Evolutionary conservation across 768 basidiomycete genomes (phyloP).

Genomic region (Mycena rosella): DNA sequence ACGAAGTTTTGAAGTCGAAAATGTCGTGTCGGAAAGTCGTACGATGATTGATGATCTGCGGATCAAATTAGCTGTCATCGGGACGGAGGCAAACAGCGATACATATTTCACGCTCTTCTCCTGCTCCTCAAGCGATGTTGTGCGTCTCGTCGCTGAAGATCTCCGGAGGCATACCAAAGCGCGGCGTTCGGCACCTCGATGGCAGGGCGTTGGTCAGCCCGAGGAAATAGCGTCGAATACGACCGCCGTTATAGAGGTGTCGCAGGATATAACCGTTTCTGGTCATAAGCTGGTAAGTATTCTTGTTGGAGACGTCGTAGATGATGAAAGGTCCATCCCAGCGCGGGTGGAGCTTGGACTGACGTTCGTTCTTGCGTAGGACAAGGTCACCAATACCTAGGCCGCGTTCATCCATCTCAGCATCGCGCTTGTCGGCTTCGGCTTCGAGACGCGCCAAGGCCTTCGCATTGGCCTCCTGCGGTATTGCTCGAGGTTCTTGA

Average conservation of each 20-base stretch:
- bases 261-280: constrained; percentile 27
- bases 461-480: constrained; percentile 35
- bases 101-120: not conserved
- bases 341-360: constrained; percentile 38
- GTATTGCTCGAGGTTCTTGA: constrained; percentile 35
- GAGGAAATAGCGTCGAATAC: constrained; percentile 19
- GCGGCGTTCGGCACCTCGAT: constrained; percentile 15
- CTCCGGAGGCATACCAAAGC: constrained; percentile 25
- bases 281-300: constrained; percentile 41
- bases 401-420: constrained; percentile 29
- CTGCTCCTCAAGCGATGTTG: constrained; percentile 11
- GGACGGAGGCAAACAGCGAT: not conserved
- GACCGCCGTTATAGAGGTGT: constrained; percentile 26
- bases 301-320: constrained; percentile 28
- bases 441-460: constrained; percentile 34
- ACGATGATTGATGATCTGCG: not conserved
- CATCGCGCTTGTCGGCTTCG: too few species aligned
- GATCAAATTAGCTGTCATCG: not conserved
- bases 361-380: constrained; percentile 27
- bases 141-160: constrained; percentile 18
- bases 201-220: not conserved
- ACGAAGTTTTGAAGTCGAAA: not conserved
- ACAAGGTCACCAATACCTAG: constrained; percentile 39
- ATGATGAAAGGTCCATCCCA: constrained; percentile 41
- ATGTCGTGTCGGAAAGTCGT: not conserved